A percentile compares a stretch with the other conserved stretches of the same genome.
Conservation (phyloP, 768 basidiomycete genomes). For the Pulveroboletus sp. region DNA sequence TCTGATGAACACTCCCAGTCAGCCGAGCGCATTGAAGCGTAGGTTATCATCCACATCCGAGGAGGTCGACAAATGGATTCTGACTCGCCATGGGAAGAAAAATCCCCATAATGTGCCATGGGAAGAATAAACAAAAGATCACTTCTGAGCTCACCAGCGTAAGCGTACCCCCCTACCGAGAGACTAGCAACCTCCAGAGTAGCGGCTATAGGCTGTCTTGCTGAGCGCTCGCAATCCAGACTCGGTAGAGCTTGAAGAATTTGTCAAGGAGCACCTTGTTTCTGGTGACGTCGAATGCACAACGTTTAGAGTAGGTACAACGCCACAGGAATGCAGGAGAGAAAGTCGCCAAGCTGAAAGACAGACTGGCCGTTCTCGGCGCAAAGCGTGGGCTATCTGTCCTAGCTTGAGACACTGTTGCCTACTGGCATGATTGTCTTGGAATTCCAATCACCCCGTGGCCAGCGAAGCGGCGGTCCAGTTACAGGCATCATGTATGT, state of each 20-base stretch:
- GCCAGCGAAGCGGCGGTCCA: too few relatives aligned
- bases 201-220: slow-evolving; percentile 54
- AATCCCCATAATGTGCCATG: slow-evolving; percentile 36
- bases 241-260: slow-evolving; percentile 33
- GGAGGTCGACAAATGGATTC: slow-evolving; percentile 15
- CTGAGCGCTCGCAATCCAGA: slow-evolving; percentile 34
- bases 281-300: slow-evolving; percentile 35
- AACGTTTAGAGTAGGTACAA: slow-evolving; percentile 30
- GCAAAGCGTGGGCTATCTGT: slow-evolving; percentile 30
- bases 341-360: slow-evolving; percentile 38
- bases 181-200: slow-evolving; percentile 74
- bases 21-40: too few relatives aligned
- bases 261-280: slow-evolving; percentile 59
- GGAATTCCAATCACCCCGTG: not conserved
- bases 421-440: not conserved
- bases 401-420: not conserved
- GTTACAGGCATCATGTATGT: too few relatives aligned
- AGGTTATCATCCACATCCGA: not conserved
- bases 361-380: slow-evolving; percentile 31
- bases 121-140: slow-evolving; percentile 63
- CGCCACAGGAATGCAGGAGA: slow-evolving; percentile 27
- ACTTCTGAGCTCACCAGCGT: slow-evolving; percentile 71
- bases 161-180: slow-evolving; percentile 71
- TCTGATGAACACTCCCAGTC: too few relatives aligned
- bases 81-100: slow-evolving; percentile 61